Evolutionary conservation across 352 stramenopile species (phyloP).

Genomic region (Phytophthora sp.): DNA sequence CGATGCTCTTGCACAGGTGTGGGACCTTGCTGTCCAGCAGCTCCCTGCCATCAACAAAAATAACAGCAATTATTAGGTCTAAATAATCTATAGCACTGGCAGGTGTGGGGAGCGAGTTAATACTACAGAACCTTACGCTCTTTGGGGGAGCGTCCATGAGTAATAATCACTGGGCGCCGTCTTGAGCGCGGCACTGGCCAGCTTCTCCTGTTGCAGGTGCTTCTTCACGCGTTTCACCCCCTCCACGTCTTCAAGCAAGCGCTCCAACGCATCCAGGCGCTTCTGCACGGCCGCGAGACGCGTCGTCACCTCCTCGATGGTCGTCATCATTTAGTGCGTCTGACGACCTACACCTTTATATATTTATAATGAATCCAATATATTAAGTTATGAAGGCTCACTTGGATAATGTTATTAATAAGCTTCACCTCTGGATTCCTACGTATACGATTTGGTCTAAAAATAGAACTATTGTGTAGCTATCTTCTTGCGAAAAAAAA

Average conservation of each 20-base stretch:
- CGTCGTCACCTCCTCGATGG: slow-evolving; percentile 42
- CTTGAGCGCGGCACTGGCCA: slow-evolving; percentile 72
- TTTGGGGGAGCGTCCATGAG: slow-evolving; percentile 66
- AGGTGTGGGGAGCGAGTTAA: too few species aligned
- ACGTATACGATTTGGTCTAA: too few species aligned
- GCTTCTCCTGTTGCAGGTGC: slow-evolving; percentile 49
- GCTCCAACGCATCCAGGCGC: slow-evolving; percentile 55
- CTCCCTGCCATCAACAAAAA: slow-evolving; percentile 33
- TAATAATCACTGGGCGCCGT: slow-evolving; percentile 78
- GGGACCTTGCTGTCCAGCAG: slow-evolving; percentile 66
- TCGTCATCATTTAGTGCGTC: slow-evolving; percentile 33
- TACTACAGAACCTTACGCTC: slow-evolving; percentile 45
- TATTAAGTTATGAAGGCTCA: neutral
- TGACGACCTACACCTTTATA: neutral
- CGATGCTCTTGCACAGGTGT: slow-evolving; percentile 91
- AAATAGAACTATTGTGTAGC: too few species aligned
- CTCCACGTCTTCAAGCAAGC: slow-evolving; percentile 54
- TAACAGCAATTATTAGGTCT: neutral
- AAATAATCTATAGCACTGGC: neutral
- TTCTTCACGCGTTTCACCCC: slow-evolving; percentile 54
- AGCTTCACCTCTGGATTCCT: too few species aligned
- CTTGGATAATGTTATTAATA: too few species aligned
- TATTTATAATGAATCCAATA: neutral
- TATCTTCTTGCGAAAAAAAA: neutral
- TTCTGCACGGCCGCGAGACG: slow-evolving; percentile 38